Base-by-base conservation (phyloP, 129 eudicot species). In the Escallonia rubra region DNA sequence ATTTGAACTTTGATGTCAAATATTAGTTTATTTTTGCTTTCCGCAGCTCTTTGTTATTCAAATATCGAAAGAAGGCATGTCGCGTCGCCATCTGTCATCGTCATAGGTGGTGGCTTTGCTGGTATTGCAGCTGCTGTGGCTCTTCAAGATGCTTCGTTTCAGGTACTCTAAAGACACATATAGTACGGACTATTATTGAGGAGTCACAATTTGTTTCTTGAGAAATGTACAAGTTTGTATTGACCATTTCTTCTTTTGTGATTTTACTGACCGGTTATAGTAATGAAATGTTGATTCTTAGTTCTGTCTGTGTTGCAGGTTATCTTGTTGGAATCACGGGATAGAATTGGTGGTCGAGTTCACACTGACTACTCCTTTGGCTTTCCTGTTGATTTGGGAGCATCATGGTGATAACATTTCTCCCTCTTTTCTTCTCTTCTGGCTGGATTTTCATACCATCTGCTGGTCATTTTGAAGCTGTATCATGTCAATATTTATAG, bases 51-150 rank as follows among this genome's bases (percentile, higher is more conserved):
- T 64, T 85, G 76, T 65, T 74, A 58, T 68, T 84, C 98, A 59
- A 73, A 54, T 52, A 77, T 61, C 40, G 81, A 80, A 56, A 78
- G 83, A 66, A 81, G 77, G 75, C 66, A 43, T 23, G 15, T 78
- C 5, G 53, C 68, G 5, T 82, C 99, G 11, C 97, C 99, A 16
- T 89, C 95, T 62, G 99, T 94, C 10, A 85, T 94, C 2, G 87
- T 94, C 65, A 81, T 94, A 5, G 99, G 99, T 43, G 86, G 86
- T 74, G 99, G 99, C 44, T 49, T 89, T 73, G 96, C 97, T 61
- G 99, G 99, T 55, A 74, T 94, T 71, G 82, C 93, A 11, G 96
- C 99, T 59, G 99, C 99, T 5, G 86, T 96, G 40, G 83, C 95
- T 41, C 93, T 94, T 34, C 81, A 84, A 44, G 96, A 94, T 68